Evolutionary conservation across 1,284 basidiomycete genomes (phyloP).

Genomic region (Blastosporella zonata): DNA sequence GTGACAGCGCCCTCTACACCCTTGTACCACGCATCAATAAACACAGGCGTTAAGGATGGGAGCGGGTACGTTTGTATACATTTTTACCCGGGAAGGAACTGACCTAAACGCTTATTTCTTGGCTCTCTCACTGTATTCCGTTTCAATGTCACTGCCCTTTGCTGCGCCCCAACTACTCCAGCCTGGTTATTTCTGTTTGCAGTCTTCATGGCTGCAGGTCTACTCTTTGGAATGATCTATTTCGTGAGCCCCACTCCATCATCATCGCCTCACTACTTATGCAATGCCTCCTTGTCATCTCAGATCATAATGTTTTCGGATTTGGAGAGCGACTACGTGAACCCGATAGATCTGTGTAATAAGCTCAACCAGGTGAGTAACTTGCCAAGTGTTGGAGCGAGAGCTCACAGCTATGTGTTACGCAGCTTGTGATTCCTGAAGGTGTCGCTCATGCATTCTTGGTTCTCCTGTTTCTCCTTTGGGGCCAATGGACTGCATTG

Average conservation of each 20-base stretch:
- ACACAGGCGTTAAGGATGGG: constrained; percentile 7
- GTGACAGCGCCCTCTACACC: neutral
- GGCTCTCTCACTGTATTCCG: neutral
- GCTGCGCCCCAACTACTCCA: constrained; percentile 26
- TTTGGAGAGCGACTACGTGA: constrained; percentile 98
- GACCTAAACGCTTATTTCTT: neutral
- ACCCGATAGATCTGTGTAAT: constrained; percentile 99
- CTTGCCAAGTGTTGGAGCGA: neutral
- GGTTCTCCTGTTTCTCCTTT: constrained; percentile 82
- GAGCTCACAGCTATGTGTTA: neutral
- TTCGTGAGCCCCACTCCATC: constrained; percentile 63
- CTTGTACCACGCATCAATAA: neutral
- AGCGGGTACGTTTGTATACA: constrained; percentile 10
- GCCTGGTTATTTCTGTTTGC: constrained; percentile 90
- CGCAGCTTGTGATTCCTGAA: constrained; percentile 95
- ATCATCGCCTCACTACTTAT: neutral
- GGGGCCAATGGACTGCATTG: constrained; percentile 95
- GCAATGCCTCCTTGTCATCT: neutral
- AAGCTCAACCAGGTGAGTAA: constrained; percentile 90
- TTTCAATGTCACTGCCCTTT: neutral
- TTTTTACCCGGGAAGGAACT: neutral
- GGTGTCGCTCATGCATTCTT: constrained; percentile 93
- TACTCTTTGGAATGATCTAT: constrained; percentile 92
- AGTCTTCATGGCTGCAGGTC: constrained; percentile 80
- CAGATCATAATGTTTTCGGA: constrained; percentile 99